phyloP scores from a whole-genome alignment of 306 rosid species.

The Astragalus membranaceus region DNA sequence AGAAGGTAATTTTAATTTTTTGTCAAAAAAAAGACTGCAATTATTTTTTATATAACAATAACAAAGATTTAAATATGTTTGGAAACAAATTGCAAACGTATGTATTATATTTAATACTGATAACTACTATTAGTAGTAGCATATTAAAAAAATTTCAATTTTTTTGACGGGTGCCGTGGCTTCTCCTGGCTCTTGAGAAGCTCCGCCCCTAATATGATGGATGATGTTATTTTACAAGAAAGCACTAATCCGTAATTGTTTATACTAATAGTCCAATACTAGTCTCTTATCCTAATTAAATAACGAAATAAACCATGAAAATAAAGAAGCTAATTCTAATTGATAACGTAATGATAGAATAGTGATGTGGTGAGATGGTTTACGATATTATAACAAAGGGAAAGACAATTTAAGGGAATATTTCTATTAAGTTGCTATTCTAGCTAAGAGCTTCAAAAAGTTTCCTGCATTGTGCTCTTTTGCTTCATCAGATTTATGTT shows the following conservation, averaged over 20 bases:
- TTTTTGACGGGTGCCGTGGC: no score
- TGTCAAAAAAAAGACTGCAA: no score
- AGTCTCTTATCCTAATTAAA: not conserved
- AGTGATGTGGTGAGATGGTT: not conserved
- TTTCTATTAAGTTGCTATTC: not conserved
- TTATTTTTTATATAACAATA: no score
- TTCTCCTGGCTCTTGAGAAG: no score
- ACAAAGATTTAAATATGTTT: no score
- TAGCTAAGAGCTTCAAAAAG: not conserved
- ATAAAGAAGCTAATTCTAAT: not conserved
- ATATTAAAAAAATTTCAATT: no score
- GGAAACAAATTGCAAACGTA: no score
- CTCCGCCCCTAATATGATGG: no score
- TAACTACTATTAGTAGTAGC: no score
- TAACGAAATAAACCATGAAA: not conserved
- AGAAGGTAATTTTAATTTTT: no score
- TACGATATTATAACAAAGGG: not conserved
- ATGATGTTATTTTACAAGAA: no score
- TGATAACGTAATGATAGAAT: not conserved
- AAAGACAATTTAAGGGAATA: constrained; percentile 1
- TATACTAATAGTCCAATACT: not conserved
- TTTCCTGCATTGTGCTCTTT: not conserved
- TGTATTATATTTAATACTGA: no score
- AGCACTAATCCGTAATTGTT: not conserved
- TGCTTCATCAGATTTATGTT: not conserved